Evolutionary conservation across 371 early-diverging fungal genomes (phyloP).

Genomic region (Choanephora cucurbitarum): DNA sequence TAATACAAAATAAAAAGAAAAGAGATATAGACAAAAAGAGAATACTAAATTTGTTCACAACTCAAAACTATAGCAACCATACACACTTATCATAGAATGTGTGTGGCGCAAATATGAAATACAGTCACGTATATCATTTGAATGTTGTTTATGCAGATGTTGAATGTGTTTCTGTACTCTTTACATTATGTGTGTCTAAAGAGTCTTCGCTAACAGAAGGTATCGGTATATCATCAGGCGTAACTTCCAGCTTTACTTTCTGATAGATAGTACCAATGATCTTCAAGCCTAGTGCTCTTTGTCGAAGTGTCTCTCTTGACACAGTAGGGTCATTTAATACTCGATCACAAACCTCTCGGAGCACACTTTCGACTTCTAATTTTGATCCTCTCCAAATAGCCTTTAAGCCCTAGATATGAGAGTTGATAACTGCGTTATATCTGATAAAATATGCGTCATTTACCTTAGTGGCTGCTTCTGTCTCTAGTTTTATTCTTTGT

Average conservation of each 20-base stretch:
- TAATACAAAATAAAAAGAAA: conserved; percentile 3
- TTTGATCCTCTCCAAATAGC: conserved; percentile 95
- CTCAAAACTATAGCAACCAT: too few relatives aligned
- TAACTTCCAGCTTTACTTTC: conserved; percentile 55
- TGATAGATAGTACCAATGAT: conserved; percentile 77
- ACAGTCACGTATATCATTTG: conserved; percentile 4
- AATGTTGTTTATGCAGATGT: neutral
- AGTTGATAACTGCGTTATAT: neutral
- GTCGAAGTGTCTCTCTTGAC: conserved; percentile 51
- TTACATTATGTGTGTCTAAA: neutral
- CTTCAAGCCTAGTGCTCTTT: conserved; percentile 71
- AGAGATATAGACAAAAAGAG: conserved; percentile 3
- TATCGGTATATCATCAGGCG: conserved; percentile 42
- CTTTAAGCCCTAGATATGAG: conserved; percentile 68
- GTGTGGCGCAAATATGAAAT: conserved; percentile 1
- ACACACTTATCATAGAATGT: too few relatives aligned
- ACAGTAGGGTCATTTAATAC: conserved; percentile 72
- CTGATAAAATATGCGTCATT: neutral
- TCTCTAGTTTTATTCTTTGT: conserved; percentile 66
- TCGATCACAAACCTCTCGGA: conserved; percentile 89
- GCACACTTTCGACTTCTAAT: conserved; percentile 90
- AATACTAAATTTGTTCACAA: neutral
- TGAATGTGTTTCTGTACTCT: neutral
- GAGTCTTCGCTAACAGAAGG: neutral
- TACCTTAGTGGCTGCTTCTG: conserved; percentile 74